Evolutionary conservation across 495 filamentous ascomycete genomes (phyloP), one percentile per base, ranked within the genome.

Genomic region (Aspergillus egyptiacus): DNA sequence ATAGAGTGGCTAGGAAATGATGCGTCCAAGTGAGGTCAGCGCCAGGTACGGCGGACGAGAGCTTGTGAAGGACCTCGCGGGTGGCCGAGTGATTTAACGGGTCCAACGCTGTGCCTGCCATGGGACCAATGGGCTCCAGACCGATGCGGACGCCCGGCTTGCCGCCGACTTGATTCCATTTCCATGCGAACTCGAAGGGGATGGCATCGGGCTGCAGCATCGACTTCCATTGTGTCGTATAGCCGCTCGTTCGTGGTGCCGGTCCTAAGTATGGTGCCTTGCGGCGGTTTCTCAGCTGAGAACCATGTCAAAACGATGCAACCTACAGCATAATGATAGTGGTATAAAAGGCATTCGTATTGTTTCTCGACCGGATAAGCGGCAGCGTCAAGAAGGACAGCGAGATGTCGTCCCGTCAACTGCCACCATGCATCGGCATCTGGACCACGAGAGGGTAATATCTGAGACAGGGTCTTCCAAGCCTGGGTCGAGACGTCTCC

Each of bases 321-420:
- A 31, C 46, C 3, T 48, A 39, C 46, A 11, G 36, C 46, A 20
- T 48, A 48, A 35, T 48, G 46, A 14, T 48, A 48, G 18, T 48
- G 46, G 15, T 39, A 39, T 6, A 48, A 25, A 38, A 48, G 35
- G 15, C 34, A 38, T 13, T 48, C 46, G 15, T 48, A 48, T 19
- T 48, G 46, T 9, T 31, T 48, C 25, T 48, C 46, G 13, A 39
- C 32, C 10, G 46, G 46, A 48, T 48, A 48, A 5, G 24, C 46
- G 15, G 46, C 46, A 7, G 46, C 46, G 13, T 39, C 33, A 23
- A 48, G 24, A 10, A 48, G 46, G 22, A 48, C 13, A 2, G 46
- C 46, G 4, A 48, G 35, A 3, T 48, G 46, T 14, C 27, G 38
- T 4, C 46, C 46, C 8, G 46, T 40, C 3, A 48, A 35, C 36